These are phyloP conservation scores for Penicillium aurantiogriseum DNA, from an alignment of 2,329 filamentous ascomycete genomes.

Conservation along the genomic window DNA sequence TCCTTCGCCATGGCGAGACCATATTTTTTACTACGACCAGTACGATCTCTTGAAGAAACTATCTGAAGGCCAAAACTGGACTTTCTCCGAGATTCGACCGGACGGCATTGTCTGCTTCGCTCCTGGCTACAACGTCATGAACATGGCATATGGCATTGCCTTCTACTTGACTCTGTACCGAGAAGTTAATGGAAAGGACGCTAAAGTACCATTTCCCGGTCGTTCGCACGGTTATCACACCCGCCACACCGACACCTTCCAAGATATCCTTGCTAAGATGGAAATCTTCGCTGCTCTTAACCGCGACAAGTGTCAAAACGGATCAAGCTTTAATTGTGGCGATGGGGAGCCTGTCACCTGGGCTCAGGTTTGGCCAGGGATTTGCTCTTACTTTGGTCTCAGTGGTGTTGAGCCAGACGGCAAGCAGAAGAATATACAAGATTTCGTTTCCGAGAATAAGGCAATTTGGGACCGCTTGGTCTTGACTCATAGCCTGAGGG, in stretches of 20 bases:
- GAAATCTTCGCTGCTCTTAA: slow-evolving; percentile 29
- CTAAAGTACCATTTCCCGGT: slow-evolving; percentile 23
- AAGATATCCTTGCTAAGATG: slow-evolving; percentile 26
- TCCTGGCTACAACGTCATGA: slow-evolving; percentile 24
- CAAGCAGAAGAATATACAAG: neutral
- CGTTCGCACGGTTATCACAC: slow-evolving; percentile 17
- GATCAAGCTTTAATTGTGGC: slow-evolving; percentile 24
- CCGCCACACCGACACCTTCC: slow-evolving; percentile 27
- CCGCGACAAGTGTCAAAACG: slow-evolving; percentile 18
- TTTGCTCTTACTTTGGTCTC: slow-evolving; percentile 31
- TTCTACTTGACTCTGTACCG: slow-evolving; percentile 25
- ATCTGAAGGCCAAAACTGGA: slow-evolving; percentile 28
- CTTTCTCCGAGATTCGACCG: slow-evolving; percentile 33
- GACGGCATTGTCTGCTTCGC: slow-evolving; percentile 30
- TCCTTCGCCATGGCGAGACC: slow-evolving; percentile 23
- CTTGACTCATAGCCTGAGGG: slow-evolving; percentile 14
- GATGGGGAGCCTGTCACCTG: slow-evolving; percentile 25
- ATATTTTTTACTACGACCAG: slow-evolving; percentile 33
- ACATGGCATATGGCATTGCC: slow-evolving; percentile 23
- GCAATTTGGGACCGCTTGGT: slow-evolving; percentile 18
- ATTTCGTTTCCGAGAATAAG: slow-evolving; percentile 16
- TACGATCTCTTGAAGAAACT: slow-evolving; percentile 20
- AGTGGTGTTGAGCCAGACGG: slow-evolving; percentile 18
- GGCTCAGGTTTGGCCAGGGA: slow-evolving; percentile 24
- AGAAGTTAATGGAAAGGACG: slow-evolving; percentile 16